These are phyloP conservation scores for Geranium rotundifolium DNA, from an alignment of 345 rosid species.

Conservation along the genomic window DNA sequence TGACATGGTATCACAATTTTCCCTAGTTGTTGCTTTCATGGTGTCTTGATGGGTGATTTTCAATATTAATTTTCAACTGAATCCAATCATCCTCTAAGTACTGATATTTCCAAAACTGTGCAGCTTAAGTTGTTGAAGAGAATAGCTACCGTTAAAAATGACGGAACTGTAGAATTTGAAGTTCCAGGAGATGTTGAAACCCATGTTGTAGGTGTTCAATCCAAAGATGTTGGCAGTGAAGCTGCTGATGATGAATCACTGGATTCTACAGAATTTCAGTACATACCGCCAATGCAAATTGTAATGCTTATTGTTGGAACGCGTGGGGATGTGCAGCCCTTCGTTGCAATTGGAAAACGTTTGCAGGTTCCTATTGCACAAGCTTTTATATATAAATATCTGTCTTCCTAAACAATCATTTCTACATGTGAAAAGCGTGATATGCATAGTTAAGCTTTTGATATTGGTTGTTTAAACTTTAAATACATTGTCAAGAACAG, in stretches of 20 bases:
- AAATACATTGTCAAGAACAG: background rate
- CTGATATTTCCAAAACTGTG: slow-evolving; percentile 1
- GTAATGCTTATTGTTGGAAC: slow-evolving; percentile 61
- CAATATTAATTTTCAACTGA: background rate
- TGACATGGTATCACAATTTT: background rate
- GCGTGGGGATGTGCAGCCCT: slow-evolving; percentile 63
- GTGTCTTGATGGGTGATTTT: background rate
- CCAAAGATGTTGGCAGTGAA: slow-evolving; percentile 16
- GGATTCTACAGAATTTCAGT: slow-evolving; percentile 8
- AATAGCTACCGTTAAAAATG: slow-evolving; percentile 28
- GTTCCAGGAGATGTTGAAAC: slow-evolving; percentile 33
- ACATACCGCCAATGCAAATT: slow-evolving; percentile 39
- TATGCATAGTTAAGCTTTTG: too few relatives aligned
- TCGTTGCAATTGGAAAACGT: slow-evolving; percentile 50
- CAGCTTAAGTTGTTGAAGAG: slow-evolving; percentile 42
- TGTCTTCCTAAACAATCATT: background rate
- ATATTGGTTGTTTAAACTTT: background rate
- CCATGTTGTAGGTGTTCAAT: slow-evolving; percentile 16
- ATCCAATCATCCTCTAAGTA: too few relatives aligned
- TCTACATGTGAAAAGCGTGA: background rate
- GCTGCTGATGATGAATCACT: slow-evolving; percentile 19
- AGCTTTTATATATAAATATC: background rate
- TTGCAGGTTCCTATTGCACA: slow-evolving; percentile 29
- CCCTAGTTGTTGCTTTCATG: background rate
- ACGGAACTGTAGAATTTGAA: slow-evolving; percentile 44